Conservation (phyloP, 2,329 filamentous ascomycete species). For the Fusarium dimerum region DNA sequence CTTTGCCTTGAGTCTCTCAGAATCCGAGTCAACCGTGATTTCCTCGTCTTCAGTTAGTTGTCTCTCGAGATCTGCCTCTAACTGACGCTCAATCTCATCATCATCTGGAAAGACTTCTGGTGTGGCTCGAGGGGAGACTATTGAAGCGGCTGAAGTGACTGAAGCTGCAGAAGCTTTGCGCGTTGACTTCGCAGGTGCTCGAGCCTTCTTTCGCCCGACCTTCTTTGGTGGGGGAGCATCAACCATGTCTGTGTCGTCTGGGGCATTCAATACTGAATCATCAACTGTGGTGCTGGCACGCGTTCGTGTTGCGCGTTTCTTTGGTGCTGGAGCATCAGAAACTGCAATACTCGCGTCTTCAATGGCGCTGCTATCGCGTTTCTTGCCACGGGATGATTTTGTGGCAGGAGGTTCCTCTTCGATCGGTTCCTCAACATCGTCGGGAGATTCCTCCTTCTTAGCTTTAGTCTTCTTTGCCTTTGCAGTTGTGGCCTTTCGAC, state of each 20-base stretch:
- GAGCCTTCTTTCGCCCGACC: constrained; percentile 39
- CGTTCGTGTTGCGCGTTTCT: constrained; percentile 58
- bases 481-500: constrained; percentile 50
- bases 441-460: constrained; percentile 56
- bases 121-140: constrained; percentile 43
- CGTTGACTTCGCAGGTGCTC: constrained; percentile 41
- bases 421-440: constrained; percentile 37
- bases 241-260: constrained; percentile 43
- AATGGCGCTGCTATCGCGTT: constrained; percentile 62
- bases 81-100: constrained; percentile 64
- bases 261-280: constrained; percentile 38
- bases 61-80: constrained; percentile 65
- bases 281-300: constrained; percentile 49
- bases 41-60: constrained; percentile 56
- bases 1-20: constrained; percentile 40
- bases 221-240: constrained; percentile 37
- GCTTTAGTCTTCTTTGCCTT: constrained; percentile 36
- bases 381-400: constrained; percentile 56
- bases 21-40: constrained; percentile 47
- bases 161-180: constrained; percentile 50
- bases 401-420: constrained; percentile 23
- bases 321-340: constrained; percentile 53
- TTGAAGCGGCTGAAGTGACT: constrained; percentile 53
- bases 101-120: constrained; percentile 55
- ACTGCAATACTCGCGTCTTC: constrained; percentile 47